Conservation (phyloP, 352 stramenopile genomes). For the Peronospora belbahrii region DNA sequence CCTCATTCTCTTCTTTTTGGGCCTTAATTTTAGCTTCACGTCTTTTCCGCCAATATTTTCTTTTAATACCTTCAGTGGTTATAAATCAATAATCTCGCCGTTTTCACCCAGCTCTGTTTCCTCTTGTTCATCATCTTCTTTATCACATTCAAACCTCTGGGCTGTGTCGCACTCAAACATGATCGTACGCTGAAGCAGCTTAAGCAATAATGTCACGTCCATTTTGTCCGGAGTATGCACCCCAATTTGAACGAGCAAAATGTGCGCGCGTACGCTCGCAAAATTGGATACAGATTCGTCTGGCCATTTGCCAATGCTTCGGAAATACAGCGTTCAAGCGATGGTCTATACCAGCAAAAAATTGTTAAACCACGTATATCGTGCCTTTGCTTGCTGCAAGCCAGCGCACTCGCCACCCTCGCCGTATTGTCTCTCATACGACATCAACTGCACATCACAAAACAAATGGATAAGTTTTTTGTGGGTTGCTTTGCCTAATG, state of each 20-base stretch:
- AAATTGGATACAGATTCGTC: conserved; percentile 90
- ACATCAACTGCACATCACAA: conserved; percentile 54
- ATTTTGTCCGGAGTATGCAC: conserved; percentile 62
- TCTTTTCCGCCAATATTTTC: conserved; percentile 69
- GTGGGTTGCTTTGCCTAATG: conserved; percentile 54
- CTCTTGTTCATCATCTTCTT: conserved; percentile 34
- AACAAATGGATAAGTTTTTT: conserved; percentile 69
- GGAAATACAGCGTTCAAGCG: conserved; percentile 94
- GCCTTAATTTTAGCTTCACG: conserved; percentile 56
- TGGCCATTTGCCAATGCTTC: conserved; percentile 92
- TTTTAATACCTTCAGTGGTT: conserved; percentile 66
- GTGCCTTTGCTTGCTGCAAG: conserved; percentile 55
- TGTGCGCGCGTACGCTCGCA: conserved; percentile 79
- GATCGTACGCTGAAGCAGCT: conserved; percentile 60
- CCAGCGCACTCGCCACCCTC: conserved; percentile 43
- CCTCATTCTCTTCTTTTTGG: conserved; percentile 55
- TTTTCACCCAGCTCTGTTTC: conserved; percentile 68
- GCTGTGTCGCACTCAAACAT: conserved; percentile 77
- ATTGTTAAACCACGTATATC: conserved; percentile 80
- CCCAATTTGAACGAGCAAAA: conserved; percentile 57
- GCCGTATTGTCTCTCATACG: conserved; percentile 61
- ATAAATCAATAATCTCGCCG: conserved; percentile 59
- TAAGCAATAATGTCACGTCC: conserved; percentile 63
- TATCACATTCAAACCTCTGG: conserved; percentile 54
- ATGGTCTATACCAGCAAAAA: conserved; percentile 55